These are phyloP conservation scores for Primulina tabacum DNA, from an alignment of 257 asterid genomes.

Conservation along the genomic window DNA sequence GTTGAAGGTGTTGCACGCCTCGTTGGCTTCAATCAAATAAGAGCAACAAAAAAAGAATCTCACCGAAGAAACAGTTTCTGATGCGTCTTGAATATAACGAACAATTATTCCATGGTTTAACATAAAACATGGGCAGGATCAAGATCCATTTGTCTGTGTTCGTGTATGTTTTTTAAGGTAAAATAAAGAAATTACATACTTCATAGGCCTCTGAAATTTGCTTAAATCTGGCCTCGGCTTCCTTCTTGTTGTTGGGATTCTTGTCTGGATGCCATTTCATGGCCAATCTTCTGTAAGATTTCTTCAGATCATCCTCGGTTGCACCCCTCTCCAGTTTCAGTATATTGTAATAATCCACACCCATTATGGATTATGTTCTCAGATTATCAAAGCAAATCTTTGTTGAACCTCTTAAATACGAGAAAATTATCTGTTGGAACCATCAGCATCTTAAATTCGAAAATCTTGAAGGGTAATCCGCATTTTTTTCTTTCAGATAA, in stretches of 20 bases:
- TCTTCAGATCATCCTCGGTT: conserved; percentile 89
- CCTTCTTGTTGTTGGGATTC: conserved; percentile 70
- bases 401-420: conserved; percentile 1
- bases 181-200: conserved; percentile 31
- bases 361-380: conserved; percentile 36
- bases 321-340: conserved; percentile 67
- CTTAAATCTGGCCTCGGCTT: conserved; percentile 88
- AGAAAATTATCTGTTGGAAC: not conserved
- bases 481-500: too few species aligned
- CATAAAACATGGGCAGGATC: too few species aligned
- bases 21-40: too few species aligned
- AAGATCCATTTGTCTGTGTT: not conserved
- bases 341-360: conserved; percentile 70
- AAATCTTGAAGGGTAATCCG: conserved; percentile 16
- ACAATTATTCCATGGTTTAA: too few species aligned
- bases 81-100: too few species aligned
- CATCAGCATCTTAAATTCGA: not conserved
- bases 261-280: conserved; percentile 99
- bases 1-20: too few species aligned
- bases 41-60: too few species aligned
- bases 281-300: conserved; percentile 76
- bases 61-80: too few species aligned
- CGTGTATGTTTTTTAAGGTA: not conserved
- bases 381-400: not conserved
- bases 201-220: conserved; percentile 93